phyloP scores from a whole-genome alignment of 257 asterid genomes.

The Solanum bulbocastanum region DNA sequence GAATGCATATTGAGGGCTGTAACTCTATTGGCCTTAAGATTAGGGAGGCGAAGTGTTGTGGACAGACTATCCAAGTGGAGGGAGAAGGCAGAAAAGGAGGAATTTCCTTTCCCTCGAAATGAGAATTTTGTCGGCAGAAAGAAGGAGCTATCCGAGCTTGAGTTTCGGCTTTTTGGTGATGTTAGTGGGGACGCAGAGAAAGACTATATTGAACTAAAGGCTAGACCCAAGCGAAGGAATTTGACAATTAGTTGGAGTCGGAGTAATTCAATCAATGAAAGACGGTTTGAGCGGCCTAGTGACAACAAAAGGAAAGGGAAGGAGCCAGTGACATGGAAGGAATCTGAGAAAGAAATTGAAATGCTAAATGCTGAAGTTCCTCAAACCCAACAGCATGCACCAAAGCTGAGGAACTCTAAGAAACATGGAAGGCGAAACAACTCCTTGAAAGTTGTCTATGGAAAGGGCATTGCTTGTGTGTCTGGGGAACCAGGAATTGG shows the following conservation, averaged over 20 bases:
- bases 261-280: conserved; percentile 54
- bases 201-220: conserved; percentile 71
- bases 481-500: conserved; percentile 85
- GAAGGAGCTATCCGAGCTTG: conserved; percentile 68
- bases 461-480: conserved; percentile 79
- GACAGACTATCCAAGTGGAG: conserved; percentile 73
- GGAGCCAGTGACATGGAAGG: conserved; percentile 73
- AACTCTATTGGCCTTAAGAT: conserved; percentile 76
- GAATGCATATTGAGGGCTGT: conserved; percentile 79
- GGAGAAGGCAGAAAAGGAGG: conserved; percentile 72
- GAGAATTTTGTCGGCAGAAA: conserved; percentile 81
- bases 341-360: conserved; percentile 75
- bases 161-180: conserved; percentile 78
- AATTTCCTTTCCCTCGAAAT: conserved; percentile 66
- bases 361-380: conserved; percentile 46
- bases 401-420: conserved; percentile 21
- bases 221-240: conserved; percentile 57
- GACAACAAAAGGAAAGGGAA: conserved; percentile 52
- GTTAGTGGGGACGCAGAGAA: conserved; percentile 56
- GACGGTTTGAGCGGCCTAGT: conserved; percentile 23
- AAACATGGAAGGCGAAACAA: conserved; percentile 49
- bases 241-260: conserved; percentile 71
- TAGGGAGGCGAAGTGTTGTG: conserved; percentile 86
- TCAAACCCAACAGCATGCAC: conserved; percentile 17
- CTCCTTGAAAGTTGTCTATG: conserved; percentile 48